Percentiles rank a stretch among this genome's conserved stretches.
phyloP scores from a whole-genome alignment of 1,284 basidiomycete species.

The Ceratobasidium sp. region DNA sequence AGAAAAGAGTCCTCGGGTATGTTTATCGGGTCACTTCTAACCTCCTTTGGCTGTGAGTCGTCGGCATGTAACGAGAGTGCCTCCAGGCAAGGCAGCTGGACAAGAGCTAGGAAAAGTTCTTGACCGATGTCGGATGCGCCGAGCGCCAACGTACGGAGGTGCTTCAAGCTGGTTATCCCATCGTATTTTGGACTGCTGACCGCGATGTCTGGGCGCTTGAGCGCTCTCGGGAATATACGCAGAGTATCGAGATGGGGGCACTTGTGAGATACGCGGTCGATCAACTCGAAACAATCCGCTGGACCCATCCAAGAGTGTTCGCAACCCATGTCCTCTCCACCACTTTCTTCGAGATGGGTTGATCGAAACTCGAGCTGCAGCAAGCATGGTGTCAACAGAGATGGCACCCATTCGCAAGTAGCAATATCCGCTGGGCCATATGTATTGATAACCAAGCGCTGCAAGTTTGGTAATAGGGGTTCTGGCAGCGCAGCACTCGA shows the following conservation, averaged over 20 bases:
- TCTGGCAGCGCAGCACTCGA: background rate
- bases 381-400: background rate
- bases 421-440: no score
- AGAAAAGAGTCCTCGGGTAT: conserved; percentile 6
- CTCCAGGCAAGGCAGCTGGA: background rate
- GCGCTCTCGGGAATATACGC: background rate
- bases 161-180: background rate
- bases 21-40: background rate
- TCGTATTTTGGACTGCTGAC: background rate
- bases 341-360: background rate
- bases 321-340: background rate
- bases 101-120: background rate
- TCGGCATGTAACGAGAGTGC: background rate
- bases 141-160: background rate
- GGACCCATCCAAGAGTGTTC: background rate
- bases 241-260: background rate
- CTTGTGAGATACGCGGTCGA: background rate
- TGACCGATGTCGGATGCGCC: background rate
- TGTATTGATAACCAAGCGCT: conserved; percentile 4
- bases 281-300: background rate
- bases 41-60: no score
- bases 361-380: background rate
- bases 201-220: no score
- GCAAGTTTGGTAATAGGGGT: conserved; percentile 7
- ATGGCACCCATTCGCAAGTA: background rate